Evolutionary conservation across 257 asterid genomes (phyloP).

Genomic region (Cynanchum wilfordii): DNA sequence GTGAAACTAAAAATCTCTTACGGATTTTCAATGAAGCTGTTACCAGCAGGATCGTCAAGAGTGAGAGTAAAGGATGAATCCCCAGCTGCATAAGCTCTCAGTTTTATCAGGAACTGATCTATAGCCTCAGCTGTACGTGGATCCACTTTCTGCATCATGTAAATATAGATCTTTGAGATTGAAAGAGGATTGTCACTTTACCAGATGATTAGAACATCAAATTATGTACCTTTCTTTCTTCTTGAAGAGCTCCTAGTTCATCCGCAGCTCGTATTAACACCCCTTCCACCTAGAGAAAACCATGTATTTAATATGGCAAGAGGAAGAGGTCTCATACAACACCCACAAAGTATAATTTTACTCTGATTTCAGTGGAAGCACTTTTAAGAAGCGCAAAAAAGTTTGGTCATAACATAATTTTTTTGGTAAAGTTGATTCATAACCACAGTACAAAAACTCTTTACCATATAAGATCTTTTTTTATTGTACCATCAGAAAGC

Average conservation of each 20-base stretch:
- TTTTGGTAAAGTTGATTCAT: neutral
- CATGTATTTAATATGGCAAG: neutral
- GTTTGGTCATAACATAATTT: neutral
- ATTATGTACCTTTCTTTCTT: constrained; percentile 67
- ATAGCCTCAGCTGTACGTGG: constrained; percentile 78
- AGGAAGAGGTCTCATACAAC: neutral
- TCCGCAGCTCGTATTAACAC: constrained; percentile 72
- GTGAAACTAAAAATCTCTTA: constrained; percentile 39
- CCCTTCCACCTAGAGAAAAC: constrained; percentile 73
- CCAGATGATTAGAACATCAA: constrained; percentile 10
- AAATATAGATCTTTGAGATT: constrained; percentile 11
- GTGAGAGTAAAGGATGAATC: constrained; percentile 58
- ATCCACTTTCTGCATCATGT: constrained; percentile 63
- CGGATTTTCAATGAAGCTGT: constrained; percentile 98
- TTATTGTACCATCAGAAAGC: neutral
- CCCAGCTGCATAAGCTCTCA: constrained; percentile 80
- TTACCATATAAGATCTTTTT: neutral
- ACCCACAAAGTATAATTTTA: neutral
- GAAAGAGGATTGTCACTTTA: neutral
- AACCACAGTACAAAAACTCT: neutral
- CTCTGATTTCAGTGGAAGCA: neutral
- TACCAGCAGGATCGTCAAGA: constrained; percentile 97
- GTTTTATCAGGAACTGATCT: constrained; percentile 66
- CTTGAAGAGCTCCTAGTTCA: constrained; percentile 82
- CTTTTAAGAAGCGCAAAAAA: neutral